Evolutionary conservation across 2,329 filamentous ascomycete genomes (phyloP).

Genomic region (Microascus cirrosus): DNA sequence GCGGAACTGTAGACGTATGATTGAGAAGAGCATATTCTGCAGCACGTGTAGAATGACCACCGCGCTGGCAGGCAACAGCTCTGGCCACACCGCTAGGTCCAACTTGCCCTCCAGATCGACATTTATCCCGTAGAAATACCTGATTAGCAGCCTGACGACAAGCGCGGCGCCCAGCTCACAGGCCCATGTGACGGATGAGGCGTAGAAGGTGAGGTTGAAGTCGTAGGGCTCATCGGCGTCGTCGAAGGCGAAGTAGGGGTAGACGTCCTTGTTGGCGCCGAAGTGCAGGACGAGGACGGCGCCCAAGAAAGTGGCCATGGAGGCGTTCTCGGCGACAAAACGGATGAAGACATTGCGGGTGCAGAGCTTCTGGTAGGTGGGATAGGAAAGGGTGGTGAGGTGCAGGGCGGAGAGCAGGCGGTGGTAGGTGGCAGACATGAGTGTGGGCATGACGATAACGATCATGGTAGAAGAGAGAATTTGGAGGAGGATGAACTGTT

Average conservation of each 20-base stretch:
- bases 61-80: constrained; percentile 54
- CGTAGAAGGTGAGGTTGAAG: constrained; percentile 52
- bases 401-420: constrained; percentile 39
- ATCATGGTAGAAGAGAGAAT: constrained; percentile 51
- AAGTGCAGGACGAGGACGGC: constrained; percentile 56
- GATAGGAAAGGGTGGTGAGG: constrained; percentile 48
- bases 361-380: constrained; percentile 54
- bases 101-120: constrained; percentile 54
- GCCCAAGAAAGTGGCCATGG: constrained; percentile 57
- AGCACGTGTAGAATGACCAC: constrained; percentile 57
- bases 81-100: constrained; percentile 55
- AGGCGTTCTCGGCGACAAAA: constrained; percentile 55
- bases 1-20: constrained; percentile 51
- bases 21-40: constrained; percentile 64
- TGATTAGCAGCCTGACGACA: constrained; percentile 46
- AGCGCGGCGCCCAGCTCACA: constrained; percentile 54
- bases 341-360: constrained; percentile 57
- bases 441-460: constrained; percentile 51
- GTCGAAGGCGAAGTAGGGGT: constrained; percentile 60
- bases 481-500: constrained; percentile 56
- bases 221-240: constrained; percentile 41
- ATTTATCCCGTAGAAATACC: constrained; percentile 46
- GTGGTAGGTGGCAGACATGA: constrained; percentile 51
- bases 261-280: constrained; percentile 55
- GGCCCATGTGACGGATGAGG: constrained; percentile 53